A percentile compares a stretch with the other conserved stretches of the same genome.
Evolutionary conservation across 176 grass and related monocot genomes (phyloP).

Genomic region (Zizania latifolia): DNA sequence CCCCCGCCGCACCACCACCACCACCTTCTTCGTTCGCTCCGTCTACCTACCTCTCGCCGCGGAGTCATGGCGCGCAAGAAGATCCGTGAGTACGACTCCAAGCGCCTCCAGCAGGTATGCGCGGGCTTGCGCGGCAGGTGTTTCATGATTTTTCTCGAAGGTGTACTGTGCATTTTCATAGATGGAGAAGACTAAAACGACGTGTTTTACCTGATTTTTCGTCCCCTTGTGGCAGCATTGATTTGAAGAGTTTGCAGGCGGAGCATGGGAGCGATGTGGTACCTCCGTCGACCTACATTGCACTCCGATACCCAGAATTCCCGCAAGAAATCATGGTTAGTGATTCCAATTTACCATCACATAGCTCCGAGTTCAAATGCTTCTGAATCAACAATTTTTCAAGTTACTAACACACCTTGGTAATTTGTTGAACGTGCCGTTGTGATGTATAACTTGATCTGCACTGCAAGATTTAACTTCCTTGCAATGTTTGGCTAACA

Average conservation of each 20-base stretch:
- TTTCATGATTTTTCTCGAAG: conserved; percentile 24
- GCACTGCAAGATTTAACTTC: neutral
- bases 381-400: conserved; percentile 11
- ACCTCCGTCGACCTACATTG: conserved; percentile 76
- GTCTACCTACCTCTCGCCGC: no score
- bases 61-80: no score
- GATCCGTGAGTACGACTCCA: no score
- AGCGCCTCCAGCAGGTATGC: conserved; percentile 66
- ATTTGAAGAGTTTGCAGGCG: conserved; percentile 80
- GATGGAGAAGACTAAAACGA: neutral
- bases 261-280: conserved; percentile 59
- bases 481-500: conserved; percentile 16
- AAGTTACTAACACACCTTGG: neutral
- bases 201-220: conserved; percentile 2
- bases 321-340: conserved; percentile 67
- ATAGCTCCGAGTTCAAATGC: neutral
- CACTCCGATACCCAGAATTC: conserved; percentile 66
- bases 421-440: neutral
- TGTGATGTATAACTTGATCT: neutral
- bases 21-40: no score
- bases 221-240: conserved; percentile 56
- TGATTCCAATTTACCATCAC: neutral
- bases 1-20: no score
- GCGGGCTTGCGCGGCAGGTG: conserved; percentile 6
- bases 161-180: neutral